Conservation (phyloP, 345 rosid genomes). For the Rubroshorea leprosula region DNA sequence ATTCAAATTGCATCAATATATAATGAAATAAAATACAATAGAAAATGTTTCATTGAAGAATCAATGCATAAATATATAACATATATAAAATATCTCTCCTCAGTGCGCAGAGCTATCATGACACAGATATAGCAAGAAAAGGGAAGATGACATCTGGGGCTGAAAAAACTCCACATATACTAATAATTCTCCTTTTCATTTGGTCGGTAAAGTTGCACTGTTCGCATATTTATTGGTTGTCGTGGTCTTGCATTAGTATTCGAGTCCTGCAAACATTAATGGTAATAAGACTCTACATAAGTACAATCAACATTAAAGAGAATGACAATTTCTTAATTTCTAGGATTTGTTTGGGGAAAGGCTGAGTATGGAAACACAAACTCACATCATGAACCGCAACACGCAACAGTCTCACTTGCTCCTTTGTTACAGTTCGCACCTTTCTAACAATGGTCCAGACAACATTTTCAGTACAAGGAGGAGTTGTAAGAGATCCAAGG, state of each 20-base stretch:
- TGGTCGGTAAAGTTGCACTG: constrained; percentile 42
- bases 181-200: constrained; percentile 6
- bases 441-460: constrained; percentile 59
- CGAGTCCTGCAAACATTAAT: constrained; percentile 36
- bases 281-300: neutral
- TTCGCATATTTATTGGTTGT: constrained; percentile 40
- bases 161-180: too few species aligned
- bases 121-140: too few species aligned
- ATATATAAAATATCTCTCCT: too few species aligned
- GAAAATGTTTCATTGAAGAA: too few species aligned
- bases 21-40: too few species aligned
- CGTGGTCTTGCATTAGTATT: constrained; percentile 63
- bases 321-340: too few species aligned
- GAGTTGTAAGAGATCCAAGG: constrained; percentile 77
- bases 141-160: too few species aligned
- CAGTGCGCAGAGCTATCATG: too few species aligned
- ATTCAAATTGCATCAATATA: too few species aligned
- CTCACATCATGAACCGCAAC: constrained; percentile 83
- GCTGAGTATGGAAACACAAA: neutral
- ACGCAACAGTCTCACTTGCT: constrained; percentile 59
- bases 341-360: too few species aligned
- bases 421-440: constrained; percentile 53
- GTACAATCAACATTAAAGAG: too few species aligned
- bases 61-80: too few species aligned
- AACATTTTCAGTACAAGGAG: constrained; percentile 80